Evolutionary conservation across 2,329 filamentous ascomycete species (phyloP), one percentile per base, ranked within the genome.

Genomic region (Biscogniauxia marginata): DNA sequence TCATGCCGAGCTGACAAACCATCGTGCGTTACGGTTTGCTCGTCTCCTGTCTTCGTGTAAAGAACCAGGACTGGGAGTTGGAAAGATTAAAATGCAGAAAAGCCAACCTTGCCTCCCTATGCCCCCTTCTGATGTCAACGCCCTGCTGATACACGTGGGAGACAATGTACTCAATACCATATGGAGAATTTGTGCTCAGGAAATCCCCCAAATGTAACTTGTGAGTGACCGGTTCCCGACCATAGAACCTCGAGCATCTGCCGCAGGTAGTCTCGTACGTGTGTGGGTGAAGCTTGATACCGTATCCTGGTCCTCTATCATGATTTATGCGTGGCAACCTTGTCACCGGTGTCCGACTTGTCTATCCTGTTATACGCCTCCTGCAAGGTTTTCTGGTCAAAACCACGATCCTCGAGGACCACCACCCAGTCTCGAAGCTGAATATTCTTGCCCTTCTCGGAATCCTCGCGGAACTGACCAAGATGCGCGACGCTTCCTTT

Each of bases 371-470:
- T 66, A 59, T 85, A 85, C 1, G 84, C 83, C 49, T 75, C 73
- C 68, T 89, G 85, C 49, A 90, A 70, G 21, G 85, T 82, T 68
- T 78, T 83, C 62, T 76, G 76, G 70, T 91, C 88, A 62, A 79
- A 81, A 1, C 90, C 88, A 69, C 96, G 91, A 50, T 86, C 79
- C 71, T 96, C 93, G 48, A 97, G 79, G 57, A 90, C 89, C 19
- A 84, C 79, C 16, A 96, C 78, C 77, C 92, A 86, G 72, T 97
- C 93, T 53, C 93, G 83, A 52, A 96, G 77, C 75, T 97, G 92
- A 49, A 97, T 90, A 22, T 87, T 87, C 63, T 81, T 83, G 25
- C 91, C 91, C 68, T 88, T 89, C 20, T 88, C 85, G 52, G 84
- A 85, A 65, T 91, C 88, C 72, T 97, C 92, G 57, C 90, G 83